Evolutionary conservation across 345 rosid genomes (phyloP).

Genomic region (Eucalyptus erythrocorys): DNA sequence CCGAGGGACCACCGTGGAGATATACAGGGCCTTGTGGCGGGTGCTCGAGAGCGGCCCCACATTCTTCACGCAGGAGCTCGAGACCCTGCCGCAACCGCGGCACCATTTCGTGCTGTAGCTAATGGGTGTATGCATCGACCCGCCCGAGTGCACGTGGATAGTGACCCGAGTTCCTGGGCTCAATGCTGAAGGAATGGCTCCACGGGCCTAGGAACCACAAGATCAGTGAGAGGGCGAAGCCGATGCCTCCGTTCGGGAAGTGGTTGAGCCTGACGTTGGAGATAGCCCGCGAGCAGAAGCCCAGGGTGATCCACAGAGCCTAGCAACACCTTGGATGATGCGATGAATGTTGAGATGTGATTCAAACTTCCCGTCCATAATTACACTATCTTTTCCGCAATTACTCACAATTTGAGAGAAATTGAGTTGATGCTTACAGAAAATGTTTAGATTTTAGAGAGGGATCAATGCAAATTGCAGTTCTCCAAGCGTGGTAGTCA

Average conservation of each 20-base stretch:
- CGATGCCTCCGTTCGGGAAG: slow-evolving; percentile 26
- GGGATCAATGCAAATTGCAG: neutral
- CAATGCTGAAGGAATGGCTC: slow-evolving; percentile 46
- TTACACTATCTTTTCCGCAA: too few relatives aligned
- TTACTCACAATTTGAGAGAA: slow-evolving; percentile 11
- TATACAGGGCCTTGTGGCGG: slow-evolving; percentile 37
- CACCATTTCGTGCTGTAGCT: slow-evolving; percentile 37
- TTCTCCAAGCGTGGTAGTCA: too few relatives aligned
- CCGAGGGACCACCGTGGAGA: slow-evolving; percentile 39
- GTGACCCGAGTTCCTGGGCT: slow-evolving; percentile 30
- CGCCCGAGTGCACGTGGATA: slow-evolving; percentile 37
- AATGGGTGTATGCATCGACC: slow-evolving; percentile 43
- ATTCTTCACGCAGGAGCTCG: slow-evolving; percentile 39
- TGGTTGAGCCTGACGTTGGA: slow-evolving; percentile 30
- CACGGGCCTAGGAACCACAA: slow-evolving; percentile 20
- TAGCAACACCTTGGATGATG: slow-evolving; percentile 40
- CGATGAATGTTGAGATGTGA: slow-evolving; percentile 27
- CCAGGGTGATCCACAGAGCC: slow-evolving; percentile 49
- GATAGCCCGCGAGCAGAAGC: slow-evolving; percentile 52
- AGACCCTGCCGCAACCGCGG: slow-evolving; percentile 35
- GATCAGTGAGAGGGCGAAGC: slow-evolving; percentile 7
- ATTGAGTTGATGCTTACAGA: neutral
- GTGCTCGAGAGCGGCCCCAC: slow-evolving; percentile 21
- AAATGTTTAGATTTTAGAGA: neutral
- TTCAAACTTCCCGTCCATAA: too few relatives aligned